Evolutionary conservation across 805 yeast genomes (phyloP).

Genomic region (Priceomyces medius): DNA sequence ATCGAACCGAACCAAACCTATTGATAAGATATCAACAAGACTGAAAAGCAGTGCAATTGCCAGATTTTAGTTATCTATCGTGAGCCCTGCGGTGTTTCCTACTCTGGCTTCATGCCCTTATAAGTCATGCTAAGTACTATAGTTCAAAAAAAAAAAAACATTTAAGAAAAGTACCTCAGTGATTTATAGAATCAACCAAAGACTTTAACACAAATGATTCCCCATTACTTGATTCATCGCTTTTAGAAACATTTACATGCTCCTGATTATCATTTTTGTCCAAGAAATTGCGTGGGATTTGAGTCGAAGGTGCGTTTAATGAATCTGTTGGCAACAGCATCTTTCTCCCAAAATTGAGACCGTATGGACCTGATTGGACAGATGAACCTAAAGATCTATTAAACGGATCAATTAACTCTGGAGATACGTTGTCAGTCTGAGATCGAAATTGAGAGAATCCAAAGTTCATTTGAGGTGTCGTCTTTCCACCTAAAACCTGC

Average conservation of each 20-base stretch:
- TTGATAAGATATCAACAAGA: not conserved
- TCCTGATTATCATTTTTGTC: constrained; percentile 3
- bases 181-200: constrained; percentile 42
- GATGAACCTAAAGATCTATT: not conserved
- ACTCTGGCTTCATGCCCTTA: too few relatives aligned
- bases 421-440: not conserved
- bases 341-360: constrained; percentile 6
- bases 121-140: too few relatives aligned
- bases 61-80: not conserved
- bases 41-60: not conserved
- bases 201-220: constrained; percentile 37
- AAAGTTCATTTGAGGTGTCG: constrained; percentile 2
- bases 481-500: not conserved
- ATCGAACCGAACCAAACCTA: not conserved
- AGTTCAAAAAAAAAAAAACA: not conserved
- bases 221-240: constrained; percentile 3
- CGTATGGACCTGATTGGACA: constrained; percentile 4
- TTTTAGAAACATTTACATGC: constrained; percentile 1
- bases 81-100: not conserved
- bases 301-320: constrained; percentile 3
- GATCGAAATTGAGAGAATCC: constrained; percentile 6
- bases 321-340: constrained; percentile 1
- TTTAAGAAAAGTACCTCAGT: constrained; percentile 19
- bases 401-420: constrained; percentile 7
- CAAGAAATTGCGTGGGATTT: constrained; percentile 11